A percentile compares a stretch with the other conserved stretches of the same genome.
These are phyloP conservation scores for Recurvomyces mirabilis DNA, from an alignment of 495 filamentous ascomycete genomes.

Conservation along the genomic window DNA sequence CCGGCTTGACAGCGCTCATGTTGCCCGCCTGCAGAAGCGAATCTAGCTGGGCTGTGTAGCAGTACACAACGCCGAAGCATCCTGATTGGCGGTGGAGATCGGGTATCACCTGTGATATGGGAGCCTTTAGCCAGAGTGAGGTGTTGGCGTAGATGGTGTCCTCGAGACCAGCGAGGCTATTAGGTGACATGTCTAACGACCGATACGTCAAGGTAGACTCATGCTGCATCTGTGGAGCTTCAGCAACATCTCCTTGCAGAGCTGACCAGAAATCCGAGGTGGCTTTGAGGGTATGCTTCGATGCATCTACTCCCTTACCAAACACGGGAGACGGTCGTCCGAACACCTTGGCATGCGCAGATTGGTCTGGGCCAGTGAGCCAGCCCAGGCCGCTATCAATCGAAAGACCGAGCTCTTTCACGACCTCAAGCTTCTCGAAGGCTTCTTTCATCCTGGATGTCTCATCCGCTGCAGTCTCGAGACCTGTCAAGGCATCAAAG, in stretches of 20 bases:
- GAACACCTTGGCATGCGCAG: constrained; percentile 23
- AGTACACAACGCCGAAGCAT: constrained; percentile 2
- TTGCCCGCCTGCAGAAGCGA: not conserved
- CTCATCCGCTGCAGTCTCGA: constrained; percentile 44
- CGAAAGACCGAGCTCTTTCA: constrained; percentile 42
- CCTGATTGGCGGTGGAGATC: not conserved
- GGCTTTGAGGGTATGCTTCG: constrained; percentile 22
- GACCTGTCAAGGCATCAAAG: constrained; percentile 36
- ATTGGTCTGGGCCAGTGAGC: constrained; percentile 37
- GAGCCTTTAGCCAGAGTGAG: constrained; percentile 7
- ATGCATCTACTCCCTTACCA: constrained; percentile 11
- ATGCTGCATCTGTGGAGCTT: constrained; percentile 14
- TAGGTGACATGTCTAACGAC: not conserved
- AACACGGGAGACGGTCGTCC: constrained; percentile 25
- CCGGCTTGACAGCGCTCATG: constrained; percentile 21
- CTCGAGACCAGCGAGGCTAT: constrained; percentile 3
- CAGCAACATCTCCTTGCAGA: constrained; percentile 11
- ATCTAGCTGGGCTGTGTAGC: not conserved
- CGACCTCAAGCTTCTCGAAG: constrained; percentile 32
- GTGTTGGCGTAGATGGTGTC: constrained; percentile 7
- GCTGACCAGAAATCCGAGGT: constrained; percentile 25
- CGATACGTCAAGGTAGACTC: constrained; percentile 13
- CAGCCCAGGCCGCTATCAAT: constrained; percentile 48
- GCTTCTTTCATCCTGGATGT: constrained; percentile 38
- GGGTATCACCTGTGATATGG: not conserved